Evolutionary conservation across 2,329 filamentous ascomycete species (phyloP).

Genomic region (Trichoderma oligosporum): DNA sequence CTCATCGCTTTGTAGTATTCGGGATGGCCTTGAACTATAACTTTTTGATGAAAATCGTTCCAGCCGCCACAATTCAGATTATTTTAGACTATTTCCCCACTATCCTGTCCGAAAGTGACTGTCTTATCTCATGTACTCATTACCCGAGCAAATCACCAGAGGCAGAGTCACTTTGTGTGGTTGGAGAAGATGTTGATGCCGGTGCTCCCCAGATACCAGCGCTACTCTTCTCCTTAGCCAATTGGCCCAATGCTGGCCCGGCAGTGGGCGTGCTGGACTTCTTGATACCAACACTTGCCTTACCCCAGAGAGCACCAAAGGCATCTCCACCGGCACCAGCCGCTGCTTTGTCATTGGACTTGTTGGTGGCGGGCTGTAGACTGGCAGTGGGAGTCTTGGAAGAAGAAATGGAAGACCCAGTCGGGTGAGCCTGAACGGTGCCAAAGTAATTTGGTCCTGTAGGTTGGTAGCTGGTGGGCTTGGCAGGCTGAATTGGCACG

Average conservation of each 20-base stretch:
- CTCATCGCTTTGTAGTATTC: constrained; percentile 12
- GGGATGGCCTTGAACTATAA: constrained; percentile 11
- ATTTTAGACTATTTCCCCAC: background rate
- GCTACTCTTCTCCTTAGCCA: constrained; percentile 97
- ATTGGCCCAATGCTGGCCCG: constrained; percentile 80
- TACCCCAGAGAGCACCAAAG: constrained; percentile 83
- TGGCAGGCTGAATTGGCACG: constrained; percentile 43
- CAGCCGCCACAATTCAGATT: constrained; percentile 9
- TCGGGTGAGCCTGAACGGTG: constrained; percentile 57
- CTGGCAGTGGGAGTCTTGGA: constrained; percentile 26
- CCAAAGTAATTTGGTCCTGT: constrained; percentile 92
- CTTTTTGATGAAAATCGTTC: constrained; percentile 2
- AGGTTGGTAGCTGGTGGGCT: constrained; percentile 67
- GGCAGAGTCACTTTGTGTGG: constrained; percentile 36
- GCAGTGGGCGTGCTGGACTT: constrained; percentile 60
- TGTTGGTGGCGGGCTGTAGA: constrained; percentile 47
- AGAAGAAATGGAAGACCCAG: constrained; percentile 23
- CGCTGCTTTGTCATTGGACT: constrained; percentile 48
- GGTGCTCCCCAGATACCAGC: constrained; percentile 89
- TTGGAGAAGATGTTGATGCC: constrained; percentile 37
- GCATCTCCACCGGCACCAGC: constrained; percentile 69
- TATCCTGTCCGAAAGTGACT: background rate
- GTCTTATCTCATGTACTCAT: constrained; percentile 7
- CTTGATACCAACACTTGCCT: constrained; percentile 69
- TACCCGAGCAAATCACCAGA: constrained; percentile 50